Conservation (phyloP, 2,329 filamentous ascomycete genomes). For the Cryphonectria nitschkei region DNA sequence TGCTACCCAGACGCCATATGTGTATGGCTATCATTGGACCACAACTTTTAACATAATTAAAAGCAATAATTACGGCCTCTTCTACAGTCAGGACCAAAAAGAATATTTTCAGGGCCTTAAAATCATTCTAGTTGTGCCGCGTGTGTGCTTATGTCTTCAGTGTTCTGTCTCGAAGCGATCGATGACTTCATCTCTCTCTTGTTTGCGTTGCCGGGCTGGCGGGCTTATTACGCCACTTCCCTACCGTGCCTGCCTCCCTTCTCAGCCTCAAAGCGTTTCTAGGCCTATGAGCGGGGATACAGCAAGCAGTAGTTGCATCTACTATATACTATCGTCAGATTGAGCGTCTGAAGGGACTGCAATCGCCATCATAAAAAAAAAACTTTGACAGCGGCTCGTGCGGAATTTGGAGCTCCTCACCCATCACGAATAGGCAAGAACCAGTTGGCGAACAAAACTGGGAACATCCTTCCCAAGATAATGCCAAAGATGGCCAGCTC, state of each 20-base stretch:
- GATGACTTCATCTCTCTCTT: neutral
- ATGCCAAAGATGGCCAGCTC: constrained; percentile 39
- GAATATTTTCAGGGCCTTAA: neutral
- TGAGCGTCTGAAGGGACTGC: neutral
- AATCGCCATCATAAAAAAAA: neutral
- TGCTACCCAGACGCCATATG: neutral
- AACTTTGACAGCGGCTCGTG: neutral
- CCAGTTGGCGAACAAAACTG: neutral
- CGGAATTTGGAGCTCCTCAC: neutral
- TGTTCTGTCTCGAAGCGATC: neutral
- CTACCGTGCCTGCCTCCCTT: neutral
- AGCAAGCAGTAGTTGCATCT: neutral
- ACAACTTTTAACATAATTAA: neutral
- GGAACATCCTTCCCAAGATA: neutral
- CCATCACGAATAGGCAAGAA: neutral
- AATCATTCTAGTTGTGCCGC: neutral
- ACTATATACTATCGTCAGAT: neutral
- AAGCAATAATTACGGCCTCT: neutral
- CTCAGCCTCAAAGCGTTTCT: neutral
- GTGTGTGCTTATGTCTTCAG: neutral
- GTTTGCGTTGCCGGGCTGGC: neutral
- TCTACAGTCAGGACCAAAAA: neutral
- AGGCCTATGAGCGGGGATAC: neutral
- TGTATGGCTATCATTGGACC: neutral
- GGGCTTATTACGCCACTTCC: neutral